A percentile compares a stretch with the other conserved stretches of the same genome.
phyloP scores from a whole-genome alignment of 768 basidiomycete genomes.

The Chalciporus chontae region DNA sequence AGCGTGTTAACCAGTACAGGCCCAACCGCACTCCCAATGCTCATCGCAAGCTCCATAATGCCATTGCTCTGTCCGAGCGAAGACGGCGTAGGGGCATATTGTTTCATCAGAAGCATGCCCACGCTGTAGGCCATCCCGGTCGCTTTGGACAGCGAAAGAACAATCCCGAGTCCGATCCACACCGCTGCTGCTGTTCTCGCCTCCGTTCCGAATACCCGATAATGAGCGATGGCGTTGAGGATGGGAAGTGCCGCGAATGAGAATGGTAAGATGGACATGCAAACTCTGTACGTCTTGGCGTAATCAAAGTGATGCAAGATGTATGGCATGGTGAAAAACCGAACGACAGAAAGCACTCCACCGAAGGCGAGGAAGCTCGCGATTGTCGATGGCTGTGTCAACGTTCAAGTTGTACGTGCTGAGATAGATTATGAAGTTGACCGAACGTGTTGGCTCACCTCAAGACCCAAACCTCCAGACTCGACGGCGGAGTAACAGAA shows the following conservation, averaged over 20 bases:
- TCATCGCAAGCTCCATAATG: slow-evolving; percentile 57
- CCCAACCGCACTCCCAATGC: slow-evolving; percentile 46
- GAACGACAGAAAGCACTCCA: slow-evolving; percentile 48
- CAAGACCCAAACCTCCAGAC: slow-evolving; percentile 53
- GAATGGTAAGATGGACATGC: slow-evolving; percentile 52
- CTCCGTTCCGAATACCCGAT: slow-evolving; percentile 19
- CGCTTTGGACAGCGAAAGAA: slow-evolving; percentile 37
- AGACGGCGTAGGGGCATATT: slow-evolving; percentile 42
- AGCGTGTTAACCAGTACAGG: slow-evolving; percentile 39
- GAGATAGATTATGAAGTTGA: too few species aligned
- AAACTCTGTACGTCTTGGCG: slow-evolving; percentile 46
- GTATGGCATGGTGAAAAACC: slow-evolving; percentile 49
- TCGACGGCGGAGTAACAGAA: slow-evolving; percentile 59
- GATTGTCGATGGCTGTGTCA: slow-evolving; percentile 43
- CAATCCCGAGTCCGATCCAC: slow-evolving; percentile 45
- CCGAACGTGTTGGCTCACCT: slow-evolving; percentile 30
- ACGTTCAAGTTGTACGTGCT: too few species aligned
- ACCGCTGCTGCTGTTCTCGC: slow-evolving; percentile 26
- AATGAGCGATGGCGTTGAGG: slow-evolving; percentile 46
- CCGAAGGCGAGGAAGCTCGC: slow-evolving; percentile 53
- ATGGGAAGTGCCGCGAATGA: slow-evolving; percentile 47
- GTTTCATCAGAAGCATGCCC: slow-evolving; percentile 60
- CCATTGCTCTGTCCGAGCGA: slow-evolving; percentile 59
- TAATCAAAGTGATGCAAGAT: slow-evolving; percentile 42
- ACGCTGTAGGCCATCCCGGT: slow-evolving; percentile 34